phyloP scores from a whole-genome alignment of 176 grass and related monocot genomes.

The Elymus sibiricus region DNA sequence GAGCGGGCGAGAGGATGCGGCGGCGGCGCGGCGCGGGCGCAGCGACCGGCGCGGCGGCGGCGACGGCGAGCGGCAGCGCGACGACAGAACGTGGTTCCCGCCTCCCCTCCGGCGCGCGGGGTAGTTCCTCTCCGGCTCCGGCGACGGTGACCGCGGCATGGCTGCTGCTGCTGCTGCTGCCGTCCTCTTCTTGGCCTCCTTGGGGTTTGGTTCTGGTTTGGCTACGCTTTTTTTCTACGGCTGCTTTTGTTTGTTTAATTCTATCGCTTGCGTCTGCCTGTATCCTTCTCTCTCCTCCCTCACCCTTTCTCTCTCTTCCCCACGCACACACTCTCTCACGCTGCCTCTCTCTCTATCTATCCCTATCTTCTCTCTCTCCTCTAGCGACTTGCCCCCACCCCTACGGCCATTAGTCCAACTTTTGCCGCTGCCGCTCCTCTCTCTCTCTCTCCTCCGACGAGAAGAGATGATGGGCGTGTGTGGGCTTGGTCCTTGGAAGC shows the following conservation, averaged over 20 bases:
- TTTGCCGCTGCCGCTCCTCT: neutral
- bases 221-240: conserved; percentile 32
- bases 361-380: conserved; percentile 46
- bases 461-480: conserved; percentile 15
- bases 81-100: conserved; percentile 1
- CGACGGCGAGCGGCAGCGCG: conserved; percentile 43
- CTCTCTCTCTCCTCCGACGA: conserved; percentile 26
- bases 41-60: conserved; percentile 38
- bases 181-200: conserved; percentile 50
- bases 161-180: conserved; percentile 39
- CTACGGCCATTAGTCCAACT: conserved; percentile 42
- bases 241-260: conserved; percentile 53
- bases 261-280: conserved; percentile 34
- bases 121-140: conserved; percentile 51
- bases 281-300: conserved; percentile 40
- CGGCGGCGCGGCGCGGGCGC: conserved; percentile 48
- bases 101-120: conserved; percentile 13
- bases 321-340: neutral
- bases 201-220: conserved; percentile 43
- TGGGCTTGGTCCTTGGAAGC: conserved; percentile 29
- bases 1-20: conserved; percentile 21
- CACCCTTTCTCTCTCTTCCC: conserved; percentile 28
- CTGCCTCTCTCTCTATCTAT: conserved; percentile 25
- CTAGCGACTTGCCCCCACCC: conserved; percentile 47
- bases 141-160: conserved; percentile 60